These are phyloP conservation scores for Batrachochytrium dendrobatidis DNA, from an alignment of 371 early-diverging fungal genomes.

Conservation along the genomic window DNA sequence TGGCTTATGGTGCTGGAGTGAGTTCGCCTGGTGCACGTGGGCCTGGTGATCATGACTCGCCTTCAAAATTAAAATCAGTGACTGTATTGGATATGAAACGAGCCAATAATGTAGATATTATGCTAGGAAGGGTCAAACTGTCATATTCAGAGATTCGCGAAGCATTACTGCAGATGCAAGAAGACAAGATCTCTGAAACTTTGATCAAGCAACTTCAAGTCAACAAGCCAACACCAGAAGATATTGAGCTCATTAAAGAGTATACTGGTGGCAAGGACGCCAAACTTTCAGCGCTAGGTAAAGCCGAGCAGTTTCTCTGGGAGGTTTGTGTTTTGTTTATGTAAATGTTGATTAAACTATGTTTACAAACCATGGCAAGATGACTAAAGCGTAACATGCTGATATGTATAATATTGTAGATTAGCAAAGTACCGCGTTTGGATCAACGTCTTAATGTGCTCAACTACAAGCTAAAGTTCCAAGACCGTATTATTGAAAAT, in stretches of 20 bases:
- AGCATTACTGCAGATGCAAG: constrained; percentile 56
- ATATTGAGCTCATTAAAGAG: constrained; percentile 35
- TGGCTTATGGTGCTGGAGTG: background rate
- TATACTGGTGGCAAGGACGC: constrained; percentile 37
- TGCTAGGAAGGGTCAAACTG: constrained; percentile 61
- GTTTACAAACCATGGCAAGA: background rate
- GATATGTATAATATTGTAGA: constrained; percentile 17
- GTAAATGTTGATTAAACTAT: too few relatives aligned
- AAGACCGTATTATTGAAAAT: constrained; percentile 36
- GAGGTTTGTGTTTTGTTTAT: constrained; percentile 22
- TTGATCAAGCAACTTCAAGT: constrained; percentile 41
- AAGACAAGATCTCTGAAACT: constrained; percentile 37
- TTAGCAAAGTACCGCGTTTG: constrained; percentile 44
- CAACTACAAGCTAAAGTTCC: constrained; percentile 42
- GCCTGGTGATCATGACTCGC: background rate
- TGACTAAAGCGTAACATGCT: background rate
- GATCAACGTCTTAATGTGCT: constrained; percentile 42
- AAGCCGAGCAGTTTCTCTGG: constrained; percentile 46
- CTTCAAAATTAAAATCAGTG: constrained; percentile 29
- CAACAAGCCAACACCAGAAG: constrained; percentile 39
- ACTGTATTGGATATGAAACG: constrained; percentile 56
- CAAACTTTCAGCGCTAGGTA: constrained; percentile 35
- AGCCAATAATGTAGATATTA: constrained; percentile 59
- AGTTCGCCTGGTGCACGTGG: background rate
- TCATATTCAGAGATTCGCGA: constrained; percentile 58